phyloP scores from a whole-genome alignment of 2,329 filamentous ascomycete genomes.

The Claviceps quebecensis region DNA sequence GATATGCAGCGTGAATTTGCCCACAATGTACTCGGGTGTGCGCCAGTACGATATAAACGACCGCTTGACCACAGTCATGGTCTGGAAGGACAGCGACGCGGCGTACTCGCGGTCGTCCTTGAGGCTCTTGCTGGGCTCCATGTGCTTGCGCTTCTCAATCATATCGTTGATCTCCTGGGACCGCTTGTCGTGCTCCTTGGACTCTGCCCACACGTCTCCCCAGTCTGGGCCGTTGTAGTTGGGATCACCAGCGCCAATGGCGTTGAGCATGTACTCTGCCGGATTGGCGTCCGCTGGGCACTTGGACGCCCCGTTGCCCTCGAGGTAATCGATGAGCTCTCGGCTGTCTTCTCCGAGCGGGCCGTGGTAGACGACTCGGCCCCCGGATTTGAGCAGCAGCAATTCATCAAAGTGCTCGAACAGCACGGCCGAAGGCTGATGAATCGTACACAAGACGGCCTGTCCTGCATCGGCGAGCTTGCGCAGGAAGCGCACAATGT shows the following conservation, averaged over 20 bases:
- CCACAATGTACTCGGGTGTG: conserved; percentile 46
- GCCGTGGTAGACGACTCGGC: conserved; percentile 39
- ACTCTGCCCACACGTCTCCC: conserved; percentile 45
- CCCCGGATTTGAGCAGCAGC: conserved; percentile 38
- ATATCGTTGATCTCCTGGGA: conserved; percentile 38
- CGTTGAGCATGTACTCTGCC: conserved; percentile 42
- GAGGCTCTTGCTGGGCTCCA: conserved; percentile 22
- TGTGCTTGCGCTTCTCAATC: conserved; percentile 28
- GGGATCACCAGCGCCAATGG: conserved; percentile 47
- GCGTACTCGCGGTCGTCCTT: conserved; percentile 48
- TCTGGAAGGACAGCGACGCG: conserved; percentile 41
- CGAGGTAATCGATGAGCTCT: conserved; percentile 37
- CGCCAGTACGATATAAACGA: conserved; percentile 52
- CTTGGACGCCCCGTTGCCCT: conserved; percentile 30
- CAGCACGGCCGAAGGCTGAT: conserved; percentile 42
- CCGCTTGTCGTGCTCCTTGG: conserved; percentile 31
- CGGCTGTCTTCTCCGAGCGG: conserved; percentile 35
- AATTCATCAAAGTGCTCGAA: conserved; percentile 45
- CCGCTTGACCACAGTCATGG: conserved; percentile 38
- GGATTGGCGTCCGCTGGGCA: conserved; percentile 37
- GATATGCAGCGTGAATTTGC: conserved; percentile 48
- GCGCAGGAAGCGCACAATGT: conserved; percentile 46
- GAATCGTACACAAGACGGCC: conserved; percentile 46
- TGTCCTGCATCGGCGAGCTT: conserved; percentile 47
- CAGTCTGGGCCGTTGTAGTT: conserved; percentile 48